Percentiles rank a stretch among this genome's conserved stretches.
These are phyloP conservation scores for Cryphonectria carpinicola DNA, from an alignment of 2,329 filamentous ascomycete species.

Conservation along the genomic window DNA sequence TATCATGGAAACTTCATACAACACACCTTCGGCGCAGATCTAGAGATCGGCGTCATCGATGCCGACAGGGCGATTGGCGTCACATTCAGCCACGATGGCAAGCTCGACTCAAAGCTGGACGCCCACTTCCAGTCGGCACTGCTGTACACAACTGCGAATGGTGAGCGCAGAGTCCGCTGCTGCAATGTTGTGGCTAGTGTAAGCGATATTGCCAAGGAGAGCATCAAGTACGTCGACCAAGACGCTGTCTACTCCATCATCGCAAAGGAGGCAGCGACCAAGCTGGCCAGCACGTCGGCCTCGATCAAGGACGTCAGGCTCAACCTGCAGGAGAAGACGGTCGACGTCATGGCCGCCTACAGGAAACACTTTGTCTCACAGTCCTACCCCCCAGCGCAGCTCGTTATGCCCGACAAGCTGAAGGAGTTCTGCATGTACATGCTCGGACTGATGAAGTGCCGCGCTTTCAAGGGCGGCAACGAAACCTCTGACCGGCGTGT, in stretches of 20 bases:
- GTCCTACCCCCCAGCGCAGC: conserved; percentile 84
- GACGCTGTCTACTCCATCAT: conserved; percentile 88
- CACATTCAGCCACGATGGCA: conserved; percentile 93
- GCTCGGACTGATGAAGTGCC: conserved; percentile 83
- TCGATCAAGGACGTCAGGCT: conserved; percentile 84
- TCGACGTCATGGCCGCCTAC: conserved; percentile 90
- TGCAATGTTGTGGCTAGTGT: conserved; percentile 93
- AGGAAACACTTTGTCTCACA: conserved; percentile 87
- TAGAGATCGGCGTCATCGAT: conserved; percentile 91
- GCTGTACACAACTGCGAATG: conserved; percentile 88
- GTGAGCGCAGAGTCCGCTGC: conserved; percentile 88
- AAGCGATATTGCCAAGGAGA: conserved; percentile 80
- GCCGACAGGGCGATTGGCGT: conserved; percentile 92
- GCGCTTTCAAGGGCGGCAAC: conserved; percentile 90
- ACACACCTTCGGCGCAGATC: conserved; percentile 90
- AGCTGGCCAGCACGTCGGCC: conserved; percentile 70
- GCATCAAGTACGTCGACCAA: conserved; percentile 93
- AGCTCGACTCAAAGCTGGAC: conserved; percentile 94
- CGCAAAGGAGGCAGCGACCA: conserved; percentile 91
- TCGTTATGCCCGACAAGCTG: conserved; percentile 92
- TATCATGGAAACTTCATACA: conserved; percentile 98
- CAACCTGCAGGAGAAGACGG: conserved; percentile 84
- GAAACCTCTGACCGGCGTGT: conserved; percentile 90
- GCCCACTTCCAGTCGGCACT: conserved; percentile 96
- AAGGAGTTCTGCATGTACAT: conserved; percentile 98